A percentile compares a stretch with the other conserved stretches of the same genome.
Conservation (phyloP, 2,329 filamentous ascomycete species). For the Pyricularia sp. region DNA sequence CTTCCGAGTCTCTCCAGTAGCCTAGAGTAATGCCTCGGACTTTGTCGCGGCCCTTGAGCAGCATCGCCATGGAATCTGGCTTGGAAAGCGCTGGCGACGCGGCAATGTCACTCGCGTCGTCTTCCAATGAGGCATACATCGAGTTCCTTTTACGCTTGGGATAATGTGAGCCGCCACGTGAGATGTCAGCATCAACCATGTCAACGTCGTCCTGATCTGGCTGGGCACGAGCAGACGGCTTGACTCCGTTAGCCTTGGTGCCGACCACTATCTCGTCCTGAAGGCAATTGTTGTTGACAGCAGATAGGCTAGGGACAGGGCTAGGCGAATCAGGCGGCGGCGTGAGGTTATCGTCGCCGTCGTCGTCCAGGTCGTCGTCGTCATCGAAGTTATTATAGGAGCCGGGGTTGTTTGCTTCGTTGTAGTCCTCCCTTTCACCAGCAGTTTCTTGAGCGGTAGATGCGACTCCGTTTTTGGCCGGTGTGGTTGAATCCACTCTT, state of each 20-base stretch:
- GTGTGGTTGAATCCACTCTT: not conserved
- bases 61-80: not conserved
- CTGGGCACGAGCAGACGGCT: constrained; percentile 21
- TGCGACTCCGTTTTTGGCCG: not conserved
- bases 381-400: not conserved
- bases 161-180: constrained; percentile 28
- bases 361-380: constrained; percentile 23
- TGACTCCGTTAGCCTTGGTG: constrained; percentile 29
- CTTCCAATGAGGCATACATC: constrained; percentile 37
- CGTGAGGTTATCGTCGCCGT: constrained; percentile 33
- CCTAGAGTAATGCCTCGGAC: constrained; percentile 43
- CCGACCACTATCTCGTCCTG: constrained; percentile 46
- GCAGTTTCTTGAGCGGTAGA: not conserved
- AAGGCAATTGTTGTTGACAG: constrained; percentile 24
- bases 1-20: constrained; percentile 50
- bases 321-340: constrained; percentile 26
- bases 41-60: constrained; percentile 7
- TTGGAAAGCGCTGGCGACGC: not conserved
- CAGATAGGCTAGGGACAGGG: constrained; percentile 19
- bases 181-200: constrained; percentile 29
- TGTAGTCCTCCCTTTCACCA: not conserved
- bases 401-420: not conserved
- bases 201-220: constrained; percentile 32
- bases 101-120: constrained; percentile 31
- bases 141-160: constrained; percentile 48